phyloP scores from a whole-genome alignment of 345 rosid species.

The Salix caprea region DNA sequence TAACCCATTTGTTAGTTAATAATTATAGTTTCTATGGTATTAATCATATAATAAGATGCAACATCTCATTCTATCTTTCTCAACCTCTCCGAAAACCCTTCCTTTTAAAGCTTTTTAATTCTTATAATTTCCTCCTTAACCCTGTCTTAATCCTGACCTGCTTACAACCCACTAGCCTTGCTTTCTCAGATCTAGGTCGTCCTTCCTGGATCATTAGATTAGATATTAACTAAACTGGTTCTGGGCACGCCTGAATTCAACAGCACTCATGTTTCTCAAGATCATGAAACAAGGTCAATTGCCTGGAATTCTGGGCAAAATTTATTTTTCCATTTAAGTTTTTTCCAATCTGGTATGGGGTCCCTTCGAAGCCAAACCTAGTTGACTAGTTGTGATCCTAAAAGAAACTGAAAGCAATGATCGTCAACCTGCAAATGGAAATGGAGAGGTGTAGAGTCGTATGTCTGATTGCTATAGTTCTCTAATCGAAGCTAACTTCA shows the following conservation, averaged over 20 bases:
- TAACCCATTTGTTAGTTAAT: conserved; percentile 12
- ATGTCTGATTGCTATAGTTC: background rate
- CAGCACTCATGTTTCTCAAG: background rate
- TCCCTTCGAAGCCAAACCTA: conserved; percentile 22
- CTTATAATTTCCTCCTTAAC: background rate
- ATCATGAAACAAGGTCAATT: background rate
- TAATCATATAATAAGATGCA: conserved; percentile 23
- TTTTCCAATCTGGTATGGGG: conserved; percentile 5
- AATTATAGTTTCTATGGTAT: background rate
- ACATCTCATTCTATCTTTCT: conserved; percentile 35
- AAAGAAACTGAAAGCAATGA: conserved; percentile 7
- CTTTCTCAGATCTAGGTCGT: background rate
- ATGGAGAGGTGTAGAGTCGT: conserved; percentile 24
- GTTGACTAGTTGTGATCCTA: conserved; percentile 14
- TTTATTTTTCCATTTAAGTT: background rate
- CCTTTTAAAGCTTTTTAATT: conserved; percentile 36
- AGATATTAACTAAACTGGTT: background rate
- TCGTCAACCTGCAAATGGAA: conserved; percentile 12
- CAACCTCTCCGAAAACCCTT: conserved; percentile 19
- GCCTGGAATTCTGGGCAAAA: background rate
- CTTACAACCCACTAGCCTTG: background rate
- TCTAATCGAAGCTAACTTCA: background rate
- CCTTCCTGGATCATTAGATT: background rate
- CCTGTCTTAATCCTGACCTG: background rate
- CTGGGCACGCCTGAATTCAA: background rate